phyloP scores from a whole-genome alignment of 306 rosid species.

The Luffa aegyptiaca region DNA sequence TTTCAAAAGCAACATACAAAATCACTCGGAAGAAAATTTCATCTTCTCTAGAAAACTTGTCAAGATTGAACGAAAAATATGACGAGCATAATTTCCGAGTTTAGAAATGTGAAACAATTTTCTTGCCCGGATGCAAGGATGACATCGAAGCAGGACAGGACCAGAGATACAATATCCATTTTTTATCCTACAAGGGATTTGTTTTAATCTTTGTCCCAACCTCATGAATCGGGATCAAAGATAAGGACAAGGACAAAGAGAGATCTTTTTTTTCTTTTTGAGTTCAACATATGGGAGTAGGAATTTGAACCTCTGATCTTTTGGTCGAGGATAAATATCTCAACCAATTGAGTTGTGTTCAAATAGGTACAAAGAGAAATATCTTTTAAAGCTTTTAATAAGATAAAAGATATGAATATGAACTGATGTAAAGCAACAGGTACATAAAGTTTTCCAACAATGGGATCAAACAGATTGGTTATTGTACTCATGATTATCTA shows the following conservation, averaged over 20 bases:
- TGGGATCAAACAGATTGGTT: not conserved
- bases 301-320: no score
- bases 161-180: not conserved
- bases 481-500: not conserved
- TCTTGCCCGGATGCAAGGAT: not conserved
- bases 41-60: not conserved
- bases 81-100: not conserved
- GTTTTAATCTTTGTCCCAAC: not conserved
- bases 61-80: not conserved
- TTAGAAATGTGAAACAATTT: not conserved
- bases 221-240: not conserved
- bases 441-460: not conserved
- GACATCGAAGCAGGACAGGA: not conserved
- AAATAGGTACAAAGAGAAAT: not conserved
- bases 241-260: not conserved
- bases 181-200: no score
- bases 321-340: no score
- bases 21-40: not conserved
- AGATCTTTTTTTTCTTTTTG: not conserved
- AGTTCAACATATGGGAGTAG: no score
- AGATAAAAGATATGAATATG: not conserved
- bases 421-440: not conserved
- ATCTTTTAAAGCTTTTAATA: not conserved
- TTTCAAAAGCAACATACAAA: not conserved
- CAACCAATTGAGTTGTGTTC: no score